Conservation (phyloP, 768 basidiomycete species). For the Serendipita sp. region DNA sequence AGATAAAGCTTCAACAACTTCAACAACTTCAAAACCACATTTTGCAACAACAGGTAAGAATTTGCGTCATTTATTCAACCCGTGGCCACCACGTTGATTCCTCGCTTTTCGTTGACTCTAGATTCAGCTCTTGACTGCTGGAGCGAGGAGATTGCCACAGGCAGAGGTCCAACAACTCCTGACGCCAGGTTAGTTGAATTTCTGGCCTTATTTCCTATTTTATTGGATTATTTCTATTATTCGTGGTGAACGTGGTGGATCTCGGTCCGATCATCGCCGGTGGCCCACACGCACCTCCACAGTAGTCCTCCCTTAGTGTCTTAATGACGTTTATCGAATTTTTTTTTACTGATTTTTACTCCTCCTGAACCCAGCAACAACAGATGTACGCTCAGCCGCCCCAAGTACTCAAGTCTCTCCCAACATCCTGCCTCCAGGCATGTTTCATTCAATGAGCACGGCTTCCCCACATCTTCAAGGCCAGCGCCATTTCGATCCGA, state of each 20-base stretch:
- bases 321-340: too few relatives aligned
- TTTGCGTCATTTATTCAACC: constrained; percentile 15
- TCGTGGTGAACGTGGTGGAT: constrained; percentile 4
- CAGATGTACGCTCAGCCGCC: not conserved
- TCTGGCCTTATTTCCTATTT: constrained; percentile 4
- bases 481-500: constrained; percentile 3
- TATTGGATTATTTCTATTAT: constrained; percentile 13
- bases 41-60: constrained; percentile 70
- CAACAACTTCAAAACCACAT: constrained; percentile 72
- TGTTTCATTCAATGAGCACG: constrained; percentile 14
- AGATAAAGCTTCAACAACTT: constrained; percentile 63
- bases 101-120: constrained; percentile 16
- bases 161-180: constrained; percentile 37
- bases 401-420: constrained; percentile 9
- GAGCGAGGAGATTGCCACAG: constrained; percentile 7
- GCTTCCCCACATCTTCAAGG: constrained; percentile 8
- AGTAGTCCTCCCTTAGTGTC: constrained; percentile 11
- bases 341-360: too few relatives aligned
- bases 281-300: not conserved
- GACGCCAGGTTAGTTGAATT: constrained; percentile 39
- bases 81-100: constrained; percentile 6
- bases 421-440: constrained; percentile 19
- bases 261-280: constrained; percentile 35
- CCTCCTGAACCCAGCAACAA: constrained; percentile 12
- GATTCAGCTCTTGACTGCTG: constrained; percentile 51